Evolutionary conservation across 768 basidiomycete genomes (phyloP).

Genomic region (Suillus subalutaceus): DNA sequence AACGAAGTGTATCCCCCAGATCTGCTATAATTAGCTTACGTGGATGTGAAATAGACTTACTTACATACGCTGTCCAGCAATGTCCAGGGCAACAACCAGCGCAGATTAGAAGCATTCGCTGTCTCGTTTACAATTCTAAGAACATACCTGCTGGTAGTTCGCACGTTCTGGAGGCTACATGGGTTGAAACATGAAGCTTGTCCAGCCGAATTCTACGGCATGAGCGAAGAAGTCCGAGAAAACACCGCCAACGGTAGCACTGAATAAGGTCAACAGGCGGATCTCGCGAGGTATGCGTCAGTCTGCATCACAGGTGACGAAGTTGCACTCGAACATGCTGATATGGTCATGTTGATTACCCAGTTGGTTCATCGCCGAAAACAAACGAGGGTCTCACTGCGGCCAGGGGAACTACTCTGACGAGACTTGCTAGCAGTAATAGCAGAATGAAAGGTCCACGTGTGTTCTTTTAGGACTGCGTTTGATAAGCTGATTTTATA

Average conservation of each 20-base stretch:
- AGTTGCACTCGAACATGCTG: neutral
- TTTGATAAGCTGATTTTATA: neutral
- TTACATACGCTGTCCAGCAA: neutral
- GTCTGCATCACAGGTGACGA: neutral
- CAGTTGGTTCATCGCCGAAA: neutral
- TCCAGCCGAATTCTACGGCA: neutral
- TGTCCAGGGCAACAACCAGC: no score
- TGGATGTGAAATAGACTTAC: neutral
- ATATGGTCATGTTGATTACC: neutral
- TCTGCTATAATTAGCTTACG: no score
- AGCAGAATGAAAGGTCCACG: neutral
- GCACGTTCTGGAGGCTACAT: neutral
- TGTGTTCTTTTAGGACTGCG: neutral
- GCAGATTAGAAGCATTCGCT: neutral
- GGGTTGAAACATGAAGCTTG: neutral
- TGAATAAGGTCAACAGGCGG: neutral
- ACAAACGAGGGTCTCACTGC: neutral
- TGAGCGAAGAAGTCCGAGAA: neutral
- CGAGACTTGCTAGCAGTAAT: neutral
- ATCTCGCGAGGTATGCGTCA: neutral
- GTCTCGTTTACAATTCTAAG: neutral
- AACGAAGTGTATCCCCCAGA: neutral
- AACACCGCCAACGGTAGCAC: neutral
- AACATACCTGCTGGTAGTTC: neutral
- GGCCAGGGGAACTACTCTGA: neutral